These are phyloP conservation scores for Brachypodium distachyon DNA, from an alignment of 202 grass and related monocot species.

Conservation along the genomic window DNA sequence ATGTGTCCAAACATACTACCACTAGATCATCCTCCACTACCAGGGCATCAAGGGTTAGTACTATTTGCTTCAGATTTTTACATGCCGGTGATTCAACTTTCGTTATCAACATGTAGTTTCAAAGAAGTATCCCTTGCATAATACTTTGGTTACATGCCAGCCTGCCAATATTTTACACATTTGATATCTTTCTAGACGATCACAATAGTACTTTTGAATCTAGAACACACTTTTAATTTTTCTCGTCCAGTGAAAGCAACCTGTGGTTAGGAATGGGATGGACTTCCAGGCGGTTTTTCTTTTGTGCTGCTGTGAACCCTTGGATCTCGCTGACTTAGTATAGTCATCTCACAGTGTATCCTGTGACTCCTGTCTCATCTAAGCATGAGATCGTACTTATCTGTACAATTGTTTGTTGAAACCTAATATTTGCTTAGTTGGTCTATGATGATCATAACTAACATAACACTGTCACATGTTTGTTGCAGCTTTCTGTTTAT, in stretches of 20 bases:
- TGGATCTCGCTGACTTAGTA: background rate
- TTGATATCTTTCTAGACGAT: background rate
- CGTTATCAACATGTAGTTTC: background rate
- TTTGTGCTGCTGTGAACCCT: background rate
- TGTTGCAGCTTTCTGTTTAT: constrained; percentile 59
- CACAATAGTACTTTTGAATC: too few species aligned
- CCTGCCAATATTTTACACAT: background rate
- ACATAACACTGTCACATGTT: constrained; percentile 6
- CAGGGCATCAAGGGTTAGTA: constrained; percentile 73
- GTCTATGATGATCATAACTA: constrained; percentile 8
- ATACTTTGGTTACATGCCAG: constrained; percentile 2
- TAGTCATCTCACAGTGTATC: background rate
- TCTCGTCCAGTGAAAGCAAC: background rate
- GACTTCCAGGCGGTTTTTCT: background rate
- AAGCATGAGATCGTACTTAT: background rate
- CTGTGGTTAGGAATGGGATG: background rate
- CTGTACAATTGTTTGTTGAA: background rate
- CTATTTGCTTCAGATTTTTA: background rate
- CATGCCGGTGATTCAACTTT: constrained; percentile 13
- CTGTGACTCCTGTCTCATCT: too few species aligned
- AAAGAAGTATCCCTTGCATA: background rate
- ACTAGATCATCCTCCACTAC: constrained; percentile 66
- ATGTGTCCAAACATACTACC: constrained; percentile 38
- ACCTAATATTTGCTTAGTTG: background rate
- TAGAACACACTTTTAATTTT: too few species aligned